These are phyloP conservation scores for Hypoxylon intermedium DNA, from an alignment of 495 filamentous ascomycete genomes.

Conservation along the genomic window DNA sequence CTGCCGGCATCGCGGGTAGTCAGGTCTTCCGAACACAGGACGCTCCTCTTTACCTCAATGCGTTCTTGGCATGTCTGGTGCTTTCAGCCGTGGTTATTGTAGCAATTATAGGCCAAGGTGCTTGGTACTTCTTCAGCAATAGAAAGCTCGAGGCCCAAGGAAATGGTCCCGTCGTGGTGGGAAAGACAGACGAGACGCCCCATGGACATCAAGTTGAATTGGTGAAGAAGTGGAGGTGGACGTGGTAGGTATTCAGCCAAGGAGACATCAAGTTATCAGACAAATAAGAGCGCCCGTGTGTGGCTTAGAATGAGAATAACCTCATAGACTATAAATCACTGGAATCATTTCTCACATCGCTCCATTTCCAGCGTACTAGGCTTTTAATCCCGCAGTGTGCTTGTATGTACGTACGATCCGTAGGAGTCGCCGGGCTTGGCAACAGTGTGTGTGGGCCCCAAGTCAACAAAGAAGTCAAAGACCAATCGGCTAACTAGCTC, in stretches of 20 bases:
- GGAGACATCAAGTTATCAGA: too few relatives aligned
- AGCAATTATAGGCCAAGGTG: slow-evolving; percentile 14
- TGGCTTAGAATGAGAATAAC: too few relatives aligned
- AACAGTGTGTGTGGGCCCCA: background rate
- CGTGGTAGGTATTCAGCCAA: slow-evolving; percentile 18
- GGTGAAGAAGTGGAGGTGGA: slow-evolving; percentile 35
- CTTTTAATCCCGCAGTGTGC: too few relatives aligned
- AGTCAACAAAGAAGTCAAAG: too few relatives aligned
- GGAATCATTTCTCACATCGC: too few relatives aligned
- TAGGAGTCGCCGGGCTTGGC: too few relatives aligned
- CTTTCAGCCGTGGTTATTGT: slow-evolving; percentile 23
- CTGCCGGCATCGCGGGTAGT: slow-evolving; percentile 58
- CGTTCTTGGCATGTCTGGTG: slow-evolving; percentile 23
- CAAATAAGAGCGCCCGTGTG: too few relatives aligned
- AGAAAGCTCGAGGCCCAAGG: slow-evolving; percentile 19
- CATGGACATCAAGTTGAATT: slow-evolving; percentile 25
- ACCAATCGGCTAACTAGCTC: slow-evolving; percentile 19
- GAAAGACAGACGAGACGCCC: slow-evolving; percentile 17
- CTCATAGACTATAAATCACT: too few relatives aligned
- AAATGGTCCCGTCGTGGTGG: slow-evolving; percentile 20
- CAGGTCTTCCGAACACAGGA: slow-evolving; percentile 63
- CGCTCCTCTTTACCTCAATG: slow-evolving; percentile 54
- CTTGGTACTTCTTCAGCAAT: slow-evolving; percentile 29
- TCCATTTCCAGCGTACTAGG: too few relatives aligned
- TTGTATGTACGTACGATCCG: too few relatives aligned